Conservation (phyloP, 2,329 filamentous ascomycete species). For the Aureobasidium sp. region DNA sequence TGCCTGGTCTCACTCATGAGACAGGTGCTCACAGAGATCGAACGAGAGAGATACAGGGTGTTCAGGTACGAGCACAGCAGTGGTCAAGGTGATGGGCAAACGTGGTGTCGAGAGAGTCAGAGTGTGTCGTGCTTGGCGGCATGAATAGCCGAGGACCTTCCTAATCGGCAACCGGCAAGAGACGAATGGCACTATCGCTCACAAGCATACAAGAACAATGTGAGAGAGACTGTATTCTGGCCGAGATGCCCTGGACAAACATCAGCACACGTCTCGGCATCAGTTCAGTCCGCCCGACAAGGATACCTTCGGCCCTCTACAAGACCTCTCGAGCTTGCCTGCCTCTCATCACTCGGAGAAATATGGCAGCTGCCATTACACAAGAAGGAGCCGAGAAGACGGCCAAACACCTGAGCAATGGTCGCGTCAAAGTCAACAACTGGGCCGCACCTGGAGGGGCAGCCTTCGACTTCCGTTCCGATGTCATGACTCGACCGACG, state of each 20-base stretch:
- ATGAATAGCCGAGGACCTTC: conserved; percentile 8
- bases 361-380: conserved; percentile 14
- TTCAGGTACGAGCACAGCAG: no score
- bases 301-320: not conserved
- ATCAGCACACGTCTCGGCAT: not conserved
- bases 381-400: conserved; percentile 21
- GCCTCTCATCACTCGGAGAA: not conserved
- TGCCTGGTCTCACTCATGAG: no score
- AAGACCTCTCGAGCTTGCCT: not conserved
- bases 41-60: no score
- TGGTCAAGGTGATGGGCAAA: no score
- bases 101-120: no score
- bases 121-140: conserved; percentile 5
- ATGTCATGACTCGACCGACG: conserved; percentile 60
- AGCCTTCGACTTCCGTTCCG: conserved; percentile 51
- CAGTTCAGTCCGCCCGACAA: not conserved
- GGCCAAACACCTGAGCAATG: conserved; percentile 23
- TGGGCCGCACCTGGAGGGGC: conserved; percentile 43
- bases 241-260: conserved; percentile 6
- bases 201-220: not conserved
- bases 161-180: conserved; percentile 14
- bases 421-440: conserved; percentile 27
- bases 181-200: not conserved
- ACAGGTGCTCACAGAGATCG: not conserved
- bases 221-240: not conserved